These are phyloP conservation scores for Omphalotus guepiniiformis DNA, from an alignment of 768 basidiomycete species.

Conservation along the genomic window DNA sequence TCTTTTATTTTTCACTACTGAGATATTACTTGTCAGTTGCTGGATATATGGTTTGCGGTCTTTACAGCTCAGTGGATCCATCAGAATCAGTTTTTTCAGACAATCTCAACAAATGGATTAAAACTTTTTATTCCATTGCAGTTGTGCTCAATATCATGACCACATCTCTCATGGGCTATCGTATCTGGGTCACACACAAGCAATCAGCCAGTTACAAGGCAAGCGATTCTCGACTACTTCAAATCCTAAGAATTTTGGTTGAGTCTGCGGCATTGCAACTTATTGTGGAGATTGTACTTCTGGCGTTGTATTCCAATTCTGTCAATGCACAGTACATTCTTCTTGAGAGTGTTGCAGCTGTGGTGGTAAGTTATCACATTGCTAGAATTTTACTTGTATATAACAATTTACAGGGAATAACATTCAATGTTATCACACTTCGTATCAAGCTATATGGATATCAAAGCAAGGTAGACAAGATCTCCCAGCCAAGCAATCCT, in stretches of 20 bases:
- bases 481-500: background rate
- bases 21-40: constrained; percentile 9
- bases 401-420: constrained; percentile 10
- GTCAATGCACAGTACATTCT: constrained; percentile 18
- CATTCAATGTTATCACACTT: constrained; percentile 13
- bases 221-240: constrained; percentile 8
- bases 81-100: constrained; percentile 12
- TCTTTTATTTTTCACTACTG: background rate
- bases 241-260: constrained; percentile 13
- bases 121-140: constrained; percentile 15
- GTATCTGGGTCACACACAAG: constrained; percentile 14
- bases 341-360: constrained; percentile 14
- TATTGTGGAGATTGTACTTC: constrained; percentile 14
- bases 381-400: background rate
- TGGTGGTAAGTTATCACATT: constrained; percentile 7
- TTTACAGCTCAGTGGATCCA: constrained; percentile 12
- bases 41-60: constrained; percentile 13
- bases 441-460: constrained; percentile 6
- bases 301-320: constrained; percentile 13
- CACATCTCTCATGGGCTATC: constrained; percentile 17
- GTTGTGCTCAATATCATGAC: constrained; percentile 18
- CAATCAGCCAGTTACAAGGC: constrained; percentile 10
- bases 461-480: background rate
- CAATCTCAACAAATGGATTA: constrained; percentile 16
- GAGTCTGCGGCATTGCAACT: constrained; percentile 19